Percentiles rank a stretch among this genome's conserved stretches.
phyloP scores from a whole-genome alignment of 2,329 filamentous ascomycete species.

The Hortaea werneckii region DNA sequence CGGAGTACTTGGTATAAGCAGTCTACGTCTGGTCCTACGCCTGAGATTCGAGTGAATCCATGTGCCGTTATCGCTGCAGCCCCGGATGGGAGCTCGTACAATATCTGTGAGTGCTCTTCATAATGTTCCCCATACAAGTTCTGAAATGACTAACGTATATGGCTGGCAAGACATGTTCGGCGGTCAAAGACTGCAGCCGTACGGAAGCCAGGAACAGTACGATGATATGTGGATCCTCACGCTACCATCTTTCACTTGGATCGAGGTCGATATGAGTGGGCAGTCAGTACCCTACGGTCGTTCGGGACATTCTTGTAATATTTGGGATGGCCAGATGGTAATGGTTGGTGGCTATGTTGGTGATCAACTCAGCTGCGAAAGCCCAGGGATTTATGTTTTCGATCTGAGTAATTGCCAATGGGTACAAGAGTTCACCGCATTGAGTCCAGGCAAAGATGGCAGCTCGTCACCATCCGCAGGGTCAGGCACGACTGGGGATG shows the following conservation, averaged over 20 bases:
- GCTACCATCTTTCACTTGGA: constrained; percentile 73
- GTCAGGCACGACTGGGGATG: neutral
- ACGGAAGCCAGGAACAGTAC: constrained; percentile 49
- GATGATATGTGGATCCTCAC: constrained; percentile 72
- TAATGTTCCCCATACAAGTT: too few relatives aligned
- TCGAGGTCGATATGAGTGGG: constrained; percentile 47
- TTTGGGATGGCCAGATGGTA: constrained; percentile 55
- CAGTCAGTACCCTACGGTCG: constrained; percentile 46
- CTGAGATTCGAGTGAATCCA: constrained; percentile 50
- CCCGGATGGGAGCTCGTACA: constrained; percentile 55
- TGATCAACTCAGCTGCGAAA: constrained; percentile 52
- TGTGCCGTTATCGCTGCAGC: constrained; percentile 66
- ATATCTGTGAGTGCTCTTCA: constrained; percentile 46
- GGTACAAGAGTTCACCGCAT: constrained; percentile 60
- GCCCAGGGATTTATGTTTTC: constrained; percentile 63
- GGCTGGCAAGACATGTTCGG: constrained; percentile 47
- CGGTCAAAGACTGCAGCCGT: constrained; percentile 61
- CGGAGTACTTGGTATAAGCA: constrained; percentile 64
- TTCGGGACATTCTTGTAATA: constrained; percentile 47
- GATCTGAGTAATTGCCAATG: constrained; percentile 62
- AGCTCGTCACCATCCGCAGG: neutral
- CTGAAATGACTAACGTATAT: too few relatives aligned
- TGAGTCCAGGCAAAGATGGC: constrained; percentile 38
- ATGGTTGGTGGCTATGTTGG: constrained; percentile 63
- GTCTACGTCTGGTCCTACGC: constrained; percentile 49